These are phyloP conservation scores for Rosa hybrid DNA, from an alignment of 331 rosid species.

Conservation along the genomic window DNA sequence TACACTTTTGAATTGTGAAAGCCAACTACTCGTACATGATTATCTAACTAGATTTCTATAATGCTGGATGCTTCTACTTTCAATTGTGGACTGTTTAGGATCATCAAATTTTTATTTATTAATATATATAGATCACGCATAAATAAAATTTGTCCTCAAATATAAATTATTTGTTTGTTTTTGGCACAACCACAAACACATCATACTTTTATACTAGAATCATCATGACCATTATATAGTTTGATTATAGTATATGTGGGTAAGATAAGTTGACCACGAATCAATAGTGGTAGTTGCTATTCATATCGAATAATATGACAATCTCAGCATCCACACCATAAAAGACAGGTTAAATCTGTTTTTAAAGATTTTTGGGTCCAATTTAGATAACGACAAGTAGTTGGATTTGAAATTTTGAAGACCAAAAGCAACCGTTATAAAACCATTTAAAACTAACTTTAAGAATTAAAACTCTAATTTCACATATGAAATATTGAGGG, in stretches of 20 bases:
- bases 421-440: not conserved
- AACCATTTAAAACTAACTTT: too few relatives aligned
- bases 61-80: slow-evolving; percentile 1
- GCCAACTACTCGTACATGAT: not conserved
- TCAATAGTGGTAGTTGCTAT: not conserved
- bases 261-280: not conserved
- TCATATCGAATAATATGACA: not conserved
- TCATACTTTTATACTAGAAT: not conserved
- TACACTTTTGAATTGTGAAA: not conserved
- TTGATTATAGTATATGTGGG: not conserved
- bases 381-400: not conserved
- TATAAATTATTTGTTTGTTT: not conserved
- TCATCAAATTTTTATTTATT: not conserved
- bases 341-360: not conserved
- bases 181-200: slow-evolving; percentile 1
- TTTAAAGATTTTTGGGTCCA: not conserved
- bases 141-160: not conserved
- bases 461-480: not conserved
- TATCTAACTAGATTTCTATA: not conserved
- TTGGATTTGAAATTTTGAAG: not conserved
- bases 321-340: not conserved
- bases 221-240: not conserved
- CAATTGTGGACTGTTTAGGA: not conserved
- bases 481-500: not conserved
- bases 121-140: not conserved